Base-by-base conservation (phyloP, 148 eudicot species). In the Polygonum aviculare region DNA sequence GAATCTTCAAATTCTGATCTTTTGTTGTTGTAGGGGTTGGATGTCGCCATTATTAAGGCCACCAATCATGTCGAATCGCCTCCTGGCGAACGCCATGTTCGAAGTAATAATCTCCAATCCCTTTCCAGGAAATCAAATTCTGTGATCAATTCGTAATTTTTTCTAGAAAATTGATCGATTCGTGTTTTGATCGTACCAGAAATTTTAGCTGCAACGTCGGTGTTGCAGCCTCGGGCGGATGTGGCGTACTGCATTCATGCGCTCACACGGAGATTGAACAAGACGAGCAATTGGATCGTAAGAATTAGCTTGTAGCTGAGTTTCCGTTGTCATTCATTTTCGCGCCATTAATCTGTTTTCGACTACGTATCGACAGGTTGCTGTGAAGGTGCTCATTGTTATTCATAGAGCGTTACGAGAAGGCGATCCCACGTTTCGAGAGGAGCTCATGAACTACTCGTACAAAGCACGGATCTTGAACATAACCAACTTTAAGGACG, bases 231-330 rank as follows among this genome's bases (percentile, higher is more conserved):
- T 60, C 83, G 97, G 38, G 98, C 97, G 72, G 98, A 95, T 85
- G 98, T 92, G 70, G 92, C 92, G 4, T 92, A 95, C 78, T 92
- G 98, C 83, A 85, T 95, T 69, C 91, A 90, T 75, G 93, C 97
- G 22, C 93, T 95, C 75, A 85, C 96, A 5, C 86, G 97, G 65
- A 85, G 98, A 83, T 83, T 95, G 78, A 85, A 83, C 22, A 92
- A 95, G 88, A 95, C 98, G 0, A 94, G 86, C 80, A 95, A 92
- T 77, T 95, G 98, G 98, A 89, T 97, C 91, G 98, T 95, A 85
- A 62, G 31, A 10, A 60, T 16, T 18, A 54, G 6, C 3, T 52
- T 16, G 59, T 21, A 52, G 4, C 7, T 0, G 55, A 40, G 3
- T 50, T 11, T 50, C 4, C 1, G 12, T 50, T 50, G 12, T 50